Evolutionary conservation across 352 stramenopile genomes (phyloP), one percentile per base, ranked within the genome.

Genomic region (Globisporangium uncinulatum): DNA sequence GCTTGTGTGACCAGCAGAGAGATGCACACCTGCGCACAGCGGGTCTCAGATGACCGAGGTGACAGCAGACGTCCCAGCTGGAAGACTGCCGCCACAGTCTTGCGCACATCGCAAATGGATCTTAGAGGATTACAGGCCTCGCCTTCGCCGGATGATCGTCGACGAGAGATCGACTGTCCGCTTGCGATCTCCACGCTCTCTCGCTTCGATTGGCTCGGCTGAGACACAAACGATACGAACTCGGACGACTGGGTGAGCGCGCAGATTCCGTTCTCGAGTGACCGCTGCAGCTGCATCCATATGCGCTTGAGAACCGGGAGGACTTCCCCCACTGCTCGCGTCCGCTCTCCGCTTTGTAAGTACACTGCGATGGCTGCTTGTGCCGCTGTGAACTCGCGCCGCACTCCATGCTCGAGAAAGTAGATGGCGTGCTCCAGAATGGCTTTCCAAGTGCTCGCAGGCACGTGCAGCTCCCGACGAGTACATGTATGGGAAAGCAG

Each of bases 351-450:
- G 11, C 43, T n/a, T 34, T 6, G 20, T 50, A 57, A 13, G 41
- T 48, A 56, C 8, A 57, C 49, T 4, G 43, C 31, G 13, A 63
- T 47, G 7, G 57, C 57, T 21, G 57, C 21, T 13, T 62, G 57
- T 0, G 57, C 57, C 5, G 49, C 57, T 1, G 49, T 17, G 29
- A 29, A 24, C 39, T 63, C 57, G 0, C 19, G 9, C 10, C 6
- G 14, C 5, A 32, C 39, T 3, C 50, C 57, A 19, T 54, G 39
- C 42, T 63, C 31, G 8, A 63, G 32, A 11, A 63, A 63, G 42
- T 57, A 63, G 32, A 63, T 21, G 31, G 34, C 42, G 17, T 48
- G 57, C 32, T 56, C 57, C 17, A 57, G 34, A 7, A 63, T 47
- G 29, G 11, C 41, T 34, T 49, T 63, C 57, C 57, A 54, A 8